Evolutionary conservation across 345 rosid genomes (phyloP).

Genomic region (Psidium friedrichsthalianum): DNA sequence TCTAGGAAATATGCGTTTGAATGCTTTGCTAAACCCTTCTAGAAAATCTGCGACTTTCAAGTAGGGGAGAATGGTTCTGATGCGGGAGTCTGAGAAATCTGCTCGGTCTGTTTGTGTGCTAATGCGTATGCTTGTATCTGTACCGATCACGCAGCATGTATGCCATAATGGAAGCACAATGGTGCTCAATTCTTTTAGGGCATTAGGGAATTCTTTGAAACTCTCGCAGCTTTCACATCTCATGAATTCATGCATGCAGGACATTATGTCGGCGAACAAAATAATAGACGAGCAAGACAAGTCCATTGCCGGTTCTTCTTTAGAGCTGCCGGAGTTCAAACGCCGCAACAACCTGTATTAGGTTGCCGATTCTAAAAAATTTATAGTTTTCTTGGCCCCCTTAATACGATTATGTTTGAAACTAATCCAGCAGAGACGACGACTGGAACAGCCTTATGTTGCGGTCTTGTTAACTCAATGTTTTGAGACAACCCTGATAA

Average conservation of each 20-base stretch:
- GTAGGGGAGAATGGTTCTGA: background rate
- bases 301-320: slow-evolving; percentile 14
- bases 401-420: background rate
- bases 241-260: background rate
- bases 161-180: background rate
- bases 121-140: background rate
- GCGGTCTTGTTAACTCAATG: background rate
- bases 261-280: background rate
- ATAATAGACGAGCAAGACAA: slow-evolving; percentile 11
- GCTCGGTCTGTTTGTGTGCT: background rate
- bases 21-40: background rate
- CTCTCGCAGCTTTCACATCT: background rate
- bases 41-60: background rate
- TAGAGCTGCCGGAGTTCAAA: slow-evolving; percentile 11
- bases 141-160: background rate
- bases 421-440: background rate
- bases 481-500: background rate
- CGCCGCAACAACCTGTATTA: background rate
- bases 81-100: background rate
- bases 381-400: background rate
- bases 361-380: background rate
- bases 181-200: background rate
- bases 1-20: too few species aligned
- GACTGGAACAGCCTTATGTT: background rate
- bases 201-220: background rate